phyloP scores from a whole-genome alignment of 169 alveolate species.

The Cryptosporidium baileyi region DNA sequence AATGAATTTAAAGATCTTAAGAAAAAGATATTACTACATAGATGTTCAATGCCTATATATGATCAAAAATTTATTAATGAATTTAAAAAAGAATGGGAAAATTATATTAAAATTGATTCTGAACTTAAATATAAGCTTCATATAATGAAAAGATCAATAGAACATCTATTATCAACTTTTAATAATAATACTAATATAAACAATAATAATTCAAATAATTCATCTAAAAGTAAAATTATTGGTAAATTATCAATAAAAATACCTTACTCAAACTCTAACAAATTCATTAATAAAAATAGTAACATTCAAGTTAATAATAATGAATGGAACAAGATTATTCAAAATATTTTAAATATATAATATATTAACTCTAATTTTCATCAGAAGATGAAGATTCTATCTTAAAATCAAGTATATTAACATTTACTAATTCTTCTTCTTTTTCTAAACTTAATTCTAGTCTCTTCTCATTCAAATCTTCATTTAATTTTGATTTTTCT shows the following conservation, averaged over 20 bases:
- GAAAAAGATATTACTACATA: conserved; percentile 27
- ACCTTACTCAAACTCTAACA: conserved; percentile 1
- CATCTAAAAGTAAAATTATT: neutral
- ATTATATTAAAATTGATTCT: conserved; percentile 4
- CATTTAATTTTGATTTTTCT: neutral
- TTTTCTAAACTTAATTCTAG: neutral
- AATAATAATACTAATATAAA: neutral
- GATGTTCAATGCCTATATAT: conserved; percentile 49
- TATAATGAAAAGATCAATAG: conserved; percentile 7
- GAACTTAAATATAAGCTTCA: neutral
- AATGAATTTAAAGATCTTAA: conserved; percentile 31
- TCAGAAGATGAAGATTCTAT: conserved; percentile 40
- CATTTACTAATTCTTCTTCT: neutral
- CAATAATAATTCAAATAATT: neutral
- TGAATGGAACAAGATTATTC: conserved; percentile 43
- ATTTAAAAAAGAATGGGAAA: conserved; percentile 42
- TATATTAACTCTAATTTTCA: neutral
- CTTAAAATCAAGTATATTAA: neutral
- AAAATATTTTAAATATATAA: neutral
- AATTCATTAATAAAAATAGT: neutral
- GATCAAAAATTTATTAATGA: neutral
- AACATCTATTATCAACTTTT: neutral
- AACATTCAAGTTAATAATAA: neutral
- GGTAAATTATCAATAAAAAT: conserved; percentile 7
- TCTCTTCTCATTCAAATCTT: neutral